A percentile compares a stretch with the other conserved stretches of the same genome.
These are phyloP conservation scores for Fusarium sp. DNA, from an alignment of 2,329 filamentous ascomycete genomes.

Conservation along the genomic window DNA sequence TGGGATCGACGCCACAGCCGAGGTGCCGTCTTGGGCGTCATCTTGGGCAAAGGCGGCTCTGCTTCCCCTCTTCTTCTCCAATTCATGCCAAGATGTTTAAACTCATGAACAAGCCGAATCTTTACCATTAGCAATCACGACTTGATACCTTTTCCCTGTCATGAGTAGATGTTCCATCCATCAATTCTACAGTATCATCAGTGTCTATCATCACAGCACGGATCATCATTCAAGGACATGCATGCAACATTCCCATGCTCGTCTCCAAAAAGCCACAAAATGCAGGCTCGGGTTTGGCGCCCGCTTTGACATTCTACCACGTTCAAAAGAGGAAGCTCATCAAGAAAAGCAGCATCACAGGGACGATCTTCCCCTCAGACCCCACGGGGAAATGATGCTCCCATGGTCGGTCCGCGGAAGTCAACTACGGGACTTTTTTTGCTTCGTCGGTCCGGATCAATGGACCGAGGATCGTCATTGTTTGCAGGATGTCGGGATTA, in stretches of 20 bases:
- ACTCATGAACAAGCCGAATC: background rate
- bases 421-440: background rate
- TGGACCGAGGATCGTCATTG: background rate
- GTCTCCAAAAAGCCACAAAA: background rate
- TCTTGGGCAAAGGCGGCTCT: slow-evolving; percentile 23
- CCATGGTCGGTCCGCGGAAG: background rate
- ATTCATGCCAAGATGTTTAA: background rate
- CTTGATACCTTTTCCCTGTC: background rate
- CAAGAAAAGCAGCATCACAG: background rate
- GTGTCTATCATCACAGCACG: background rate
- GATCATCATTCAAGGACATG: background rate
- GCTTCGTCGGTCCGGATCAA: background rate
- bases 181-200: too few species aligned
- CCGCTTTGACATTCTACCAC: background rate
- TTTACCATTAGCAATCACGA: background rate
- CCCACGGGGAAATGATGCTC: slow-evolving; percentile 2
- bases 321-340: slow-evolving; percentile 9
- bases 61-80: background rate
- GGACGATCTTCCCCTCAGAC: background rate
- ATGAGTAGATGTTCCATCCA: background rate
- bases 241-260: background rate
- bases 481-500: background rate
- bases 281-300: background rate
- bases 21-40: slow-evolving; percentile 6
- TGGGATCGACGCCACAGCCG: slow-evolving; percentile 29